phyloP scores from a whole-genome alignment of 352 stramenopile genomes.

The Phytopythium helicoides region DNA sequence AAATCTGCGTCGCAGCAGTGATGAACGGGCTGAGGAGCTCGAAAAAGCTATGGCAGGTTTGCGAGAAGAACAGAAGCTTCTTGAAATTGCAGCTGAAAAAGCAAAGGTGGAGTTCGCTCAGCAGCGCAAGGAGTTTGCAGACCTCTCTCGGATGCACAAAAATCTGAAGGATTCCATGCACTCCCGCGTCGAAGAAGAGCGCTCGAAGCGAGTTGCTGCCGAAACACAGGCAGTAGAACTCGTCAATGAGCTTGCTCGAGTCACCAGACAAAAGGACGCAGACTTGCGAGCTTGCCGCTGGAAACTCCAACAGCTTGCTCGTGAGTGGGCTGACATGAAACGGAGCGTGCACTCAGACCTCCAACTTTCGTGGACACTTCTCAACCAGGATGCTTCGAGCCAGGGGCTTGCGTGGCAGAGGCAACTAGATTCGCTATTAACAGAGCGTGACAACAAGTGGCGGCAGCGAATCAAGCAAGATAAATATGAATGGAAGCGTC shows the following conservation, averaged over 20 bases:
- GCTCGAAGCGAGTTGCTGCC: slow-evolving; percentile 13
- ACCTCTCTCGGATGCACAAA: slow-evolving; percentile 67
- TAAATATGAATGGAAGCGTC: slow-evolving; percentile 39
- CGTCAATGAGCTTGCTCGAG: slow-evolving; percentile 20
- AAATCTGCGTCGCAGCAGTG: slow-evolving; percentile 3
- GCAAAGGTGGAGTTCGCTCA: slow-evolving; percentile 34
- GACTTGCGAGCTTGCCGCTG: slow-evolving; percentile 24
- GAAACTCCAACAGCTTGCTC: slow-evolving; percentile 24
- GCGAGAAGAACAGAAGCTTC: slow-evolving; percentile 19
- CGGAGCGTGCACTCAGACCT: slow-evolving; percentile 30
- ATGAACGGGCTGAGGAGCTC: slow-evolving; percentile 15
- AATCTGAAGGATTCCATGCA: slow-evolving; percentile 56
- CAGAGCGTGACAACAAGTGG: slow-evolving; percentile 15
- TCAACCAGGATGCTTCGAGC: slow-evolving; percentile 27
- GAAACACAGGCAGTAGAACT: slow-evolving; percentile 25
- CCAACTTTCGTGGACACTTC: slow-evolving; percentile 21
- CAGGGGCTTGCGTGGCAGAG: slow-evolving; percentile 23
- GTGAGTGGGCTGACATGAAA: slow-evolving; percentile 29
- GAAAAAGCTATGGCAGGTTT: slow-evolving; percentile 15
- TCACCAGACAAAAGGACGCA: slow-evolving; percentile 23
- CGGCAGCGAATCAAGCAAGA: slow-evolving; percentile 30
- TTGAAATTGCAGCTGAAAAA: slow-evolving; percentile 24
- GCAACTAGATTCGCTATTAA: slow-evolving; percentile 16
- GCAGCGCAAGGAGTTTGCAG: slow-evolving; percentile 59
- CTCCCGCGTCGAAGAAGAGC: slow-evolving; percentile 30